phyloP scores from a whole-genome alignment of 2,329 filamentous ascomycete species.

The Epichloe brachyelytri region DNA sequence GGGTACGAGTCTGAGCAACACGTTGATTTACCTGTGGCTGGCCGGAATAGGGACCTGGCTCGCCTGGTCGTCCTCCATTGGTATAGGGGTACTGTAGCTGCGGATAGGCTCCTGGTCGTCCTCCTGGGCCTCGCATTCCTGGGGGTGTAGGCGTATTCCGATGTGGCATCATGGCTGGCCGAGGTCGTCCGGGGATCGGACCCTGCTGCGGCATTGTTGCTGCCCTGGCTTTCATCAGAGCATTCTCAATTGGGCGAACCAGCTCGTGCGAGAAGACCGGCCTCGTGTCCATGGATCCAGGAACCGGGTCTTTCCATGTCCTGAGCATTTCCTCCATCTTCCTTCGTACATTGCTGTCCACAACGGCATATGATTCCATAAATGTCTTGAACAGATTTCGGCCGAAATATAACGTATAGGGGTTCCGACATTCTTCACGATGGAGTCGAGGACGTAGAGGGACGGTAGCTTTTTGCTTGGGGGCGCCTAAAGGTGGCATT shows the following conservation, averaged over 20 bases:
- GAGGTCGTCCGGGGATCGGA: slow-evolving; percentile 31
- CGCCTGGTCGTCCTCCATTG: slow-evolving; percentile 18
- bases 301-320: slow-evolving; percentile 96
- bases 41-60: slow-evolving; percentile 11
- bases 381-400: slow-evolving; percentile 87
- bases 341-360: slow-evolving; percentile 67
- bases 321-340: slow-evolving; percentile 96
- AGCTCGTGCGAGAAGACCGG: slow-evolving; percentile 84
- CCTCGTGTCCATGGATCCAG: slow-evolving; percentile 81
- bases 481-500: slow-evolving; percentile 50
- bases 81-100: slow-evolving; percentile 16
- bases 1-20: neutral
- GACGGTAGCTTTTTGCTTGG: slow-evolving; percentile 85
- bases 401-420: slow-evolving; percentile 95
- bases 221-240: slow-evolving; percentile 67
- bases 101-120: slow-evolving; percentile 13
- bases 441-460: slow-evolving; percentile 95
- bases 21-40: slow-evolving; percentile 17
- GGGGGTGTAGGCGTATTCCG: slow-evolving; percentile 67
- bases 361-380: slow-evolving; percentile 89
- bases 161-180: slow-evolving; percentile 43
- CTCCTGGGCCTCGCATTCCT: slow-evolving; percentile 21
- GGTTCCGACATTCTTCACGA: slow-evolving; percentile 96
- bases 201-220: slow-evolving; percentile 43
- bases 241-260: slow-evolving; percentile 85